These are phyloP conservation scores for Bothriochloa decipiens DNA, from an alignment of 176 grass and related monocot genomes.

Conservation along the genomic window DNA sequence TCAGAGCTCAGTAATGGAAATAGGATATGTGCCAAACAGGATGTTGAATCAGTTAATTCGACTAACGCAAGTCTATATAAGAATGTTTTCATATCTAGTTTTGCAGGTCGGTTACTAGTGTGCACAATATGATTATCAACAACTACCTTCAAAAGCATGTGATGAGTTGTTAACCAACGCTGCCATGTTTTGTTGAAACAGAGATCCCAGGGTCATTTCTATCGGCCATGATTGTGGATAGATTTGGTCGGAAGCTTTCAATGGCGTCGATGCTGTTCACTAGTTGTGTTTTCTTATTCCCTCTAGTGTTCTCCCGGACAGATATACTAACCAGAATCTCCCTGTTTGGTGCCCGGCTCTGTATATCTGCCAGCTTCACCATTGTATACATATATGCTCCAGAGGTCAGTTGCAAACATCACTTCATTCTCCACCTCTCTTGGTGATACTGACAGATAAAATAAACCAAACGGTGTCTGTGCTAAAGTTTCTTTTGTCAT, in stretches of 20 bases:
- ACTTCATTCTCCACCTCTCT: background rate
- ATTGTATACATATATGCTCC: constrained; percentile 97
- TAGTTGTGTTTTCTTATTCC: constrained; percentile 76
- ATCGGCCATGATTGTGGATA: constrained; percentile 82
- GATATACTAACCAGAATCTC: constrained; percentile 64
- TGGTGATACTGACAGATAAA: background rate
- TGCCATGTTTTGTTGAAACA: constrained; percentile 51
- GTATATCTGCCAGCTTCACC: constrained; percentile 85
- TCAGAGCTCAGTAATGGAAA: constrained; percentile 87
- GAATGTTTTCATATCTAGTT: constrained; percentile 93
- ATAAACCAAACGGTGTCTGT: background rate
- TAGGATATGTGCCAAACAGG: constrained; percentile 65
- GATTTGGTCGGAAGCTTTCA: constrained; percentile 83
- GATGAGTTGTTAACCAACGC: background rate
- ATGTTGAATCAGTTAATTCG: constrained; percentile 53
- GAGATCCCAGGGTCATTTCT: constrained; percentile 87
- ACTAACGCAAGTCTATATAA: constrained; percentile 75
- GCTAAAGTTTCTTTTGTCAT: background rate
- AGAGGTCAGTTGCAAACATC: constrained; percentile 60
- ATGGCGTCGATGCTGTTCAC: constrained; percentile 93
- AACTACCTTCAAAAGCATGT: constrained; percentile 6
- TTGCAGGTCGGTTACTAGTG: constrained; percentile 67
- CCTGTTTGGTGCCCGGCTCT: constrained; percentile 84
- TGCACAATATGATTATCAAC: background rate
- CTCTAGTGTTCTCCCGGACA: constrained; percentile 74